phyloP scores from a whole-genome alignment of 768 basidiomycete genomes.

The Boletus tylopilopsis region DNA sequence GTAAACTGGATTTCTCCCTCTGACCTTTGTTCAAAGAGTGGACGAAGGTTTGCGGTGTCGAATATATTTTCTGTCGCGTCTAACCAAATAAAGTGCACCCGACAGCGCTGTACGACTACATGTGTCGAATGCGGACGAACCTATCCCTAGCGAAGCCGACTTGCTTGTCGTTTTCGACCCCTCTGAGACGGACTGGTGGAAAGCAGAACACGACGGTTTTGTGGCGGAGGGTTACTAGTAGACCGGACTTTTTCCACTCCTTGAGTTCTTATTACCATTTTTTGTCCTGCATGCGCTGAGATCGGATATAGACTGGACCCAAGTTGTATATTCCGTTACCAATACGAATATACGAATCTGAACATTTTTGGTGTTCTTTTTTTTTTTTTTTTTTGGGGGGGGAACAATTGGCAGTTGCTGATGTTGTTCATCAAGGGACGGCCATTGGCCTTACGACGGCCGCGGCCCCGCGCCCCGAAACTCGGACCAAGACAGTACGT shows the following conservation, averaged over 20 bases:
- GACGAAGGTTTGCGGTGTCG: conserved; percentile 48
- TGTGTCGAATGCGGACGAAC: conserved; percentile 70
- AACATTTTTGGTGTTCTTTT: too few species aligned
- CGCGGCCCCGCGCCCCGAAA: too few species aligned
- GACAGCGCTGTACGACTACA: conserved; percentile 78
- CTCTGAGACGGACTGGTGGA: conserved; percentile 93
- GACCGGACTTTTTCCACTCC: conserved; percentile 36
- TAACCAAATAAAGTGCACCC: conserved; percentile 50
- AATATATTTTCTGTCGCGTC: neutral
- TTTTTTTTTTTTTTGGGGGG: too few species aligned
- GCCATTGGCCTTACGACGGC: too few species aligned
- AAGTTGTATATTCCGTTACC: too few species aligned
- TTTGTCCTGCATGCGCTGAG: conserved; percentile 36
- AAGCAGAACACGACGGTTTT: conserved; percentile 80
- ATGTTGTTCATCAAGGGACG: too few species aligned
- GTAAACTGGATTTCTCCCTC: conserved; percentile 85
- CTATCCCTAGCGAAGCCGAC: conserved; percentile 84
- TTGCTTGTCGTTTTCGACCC: conserved; percentile 74
- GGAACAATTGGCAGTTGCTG: too few species aligned
- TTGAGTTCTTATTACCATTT: conserved; percentile 51
- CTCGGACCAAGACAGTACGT: too few species aligned
- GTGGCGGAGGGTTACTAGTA: conserved; percentile 85
- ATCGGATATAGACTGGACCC: conserved; percentile 72
- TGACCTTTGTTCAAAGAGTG: conserved; percentile 77
- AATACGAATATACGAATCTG: too few species aligned